A percentile compares a stretch with the other conserved stretches of the same genome.
Conservation (phyloP, 305 asterid species). For the Euphrasia arctica region DNA sequence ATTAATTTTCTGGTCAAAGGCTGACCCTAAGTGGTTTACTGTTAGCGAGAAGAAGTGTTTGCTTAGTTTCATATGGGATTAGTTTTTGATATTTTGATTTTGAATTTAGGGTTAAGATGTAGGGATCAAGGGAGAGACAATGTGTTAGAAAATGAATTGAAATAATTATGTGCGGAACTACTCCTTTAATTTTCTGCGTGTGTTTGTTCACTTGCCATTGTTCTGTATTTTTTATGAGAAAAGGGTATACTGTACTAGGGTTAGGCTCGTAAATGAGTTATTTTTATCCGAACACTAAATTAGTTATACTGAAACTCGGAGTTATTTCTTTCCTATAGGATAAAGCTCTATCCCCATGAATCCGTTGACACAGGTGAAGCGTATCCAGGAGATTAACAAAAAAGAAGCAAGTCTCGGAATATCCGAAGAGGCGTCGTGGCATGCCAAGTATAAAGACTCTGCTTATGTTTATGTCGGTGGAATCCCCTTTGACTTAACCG, state of each 20-base stretch:
- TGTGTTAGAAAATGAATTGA: too few species aligned
- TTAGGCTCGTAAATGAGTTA: too few species aligned
- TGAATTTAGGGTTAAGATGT: too few species aligned
- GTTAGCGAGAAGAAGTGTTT: neutral
- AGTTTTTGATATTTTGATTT: neutral
- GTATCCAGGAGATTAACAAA: constrained; percentile 67
- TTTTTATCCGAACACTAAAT: neutral
- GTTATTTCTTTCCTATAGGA: constrained; percentile 21
- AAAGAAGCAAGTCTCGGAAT: constrained; percentile 75
- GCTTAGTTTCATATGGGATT: neutral
- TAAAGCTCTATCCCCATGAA: constrained; percentile 43
- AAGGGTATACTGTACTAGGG: too few species aligned
- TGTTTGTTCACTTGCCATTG: too few species aligned
- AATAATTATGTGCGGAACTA: too few species aligned
- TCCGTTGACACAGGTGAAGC: constrained; percentile 82
- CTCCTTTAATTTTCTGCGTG: too few species aligned
- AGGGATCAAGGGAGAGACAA: too few species aligned
- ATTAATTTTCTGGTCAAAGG: neutral
- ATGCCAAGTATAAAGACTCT: constrained; percentile 77
- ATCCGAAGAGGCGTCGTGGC: constrained; percentile 90
- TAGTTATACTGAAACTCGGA: neutral
- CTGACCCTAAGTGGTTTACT: neutral
- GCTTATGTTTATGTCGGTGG: constrained; percentile 86
- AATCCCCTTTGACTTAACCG: constrained; percentile 78
- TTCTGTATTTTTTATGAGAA: too few species aligned